Evolutionary conservation across 768 basidiomycete species (phyloP).

Genomic region (Lentinula boryana): DNA sequence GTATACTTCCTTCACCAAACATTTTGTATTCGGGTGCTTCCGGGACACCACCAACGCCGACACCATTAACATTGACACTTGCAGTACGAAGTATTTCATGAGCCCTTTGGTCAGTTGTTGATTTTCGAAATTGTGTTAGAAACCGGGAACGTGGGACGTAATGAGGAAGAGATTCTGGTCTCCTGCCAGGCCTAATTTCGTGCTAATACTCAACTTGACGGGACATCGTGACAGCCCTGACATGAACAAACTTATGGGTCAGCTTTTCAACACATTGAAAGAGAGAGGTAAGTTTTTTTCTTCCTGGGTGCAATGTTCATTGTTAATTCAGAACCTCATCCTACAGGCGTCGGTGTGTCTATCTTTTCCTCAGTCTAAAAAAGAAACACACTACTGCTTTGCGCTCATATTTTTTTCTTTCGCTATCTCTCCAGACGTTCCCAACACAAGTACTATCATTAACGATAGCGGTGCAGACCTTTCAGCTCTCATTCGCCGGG

Average conservation of each 20-base stretch:
- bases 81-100: neutral
- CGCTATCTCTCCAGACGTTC: neutral
- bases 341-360: neutral
- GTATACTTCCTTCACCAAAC: constrained; percentile 24
- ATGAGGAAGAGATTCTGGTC: constrained; percentile 17
- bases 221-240: neutral
- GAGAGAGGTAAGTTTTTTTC: constrained; percentile 16
- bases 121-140: constrained; percentile 1
- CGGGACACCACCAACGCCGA: neutral
- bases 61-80: neutral
- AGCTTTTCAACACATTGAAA: constrained; percentile 17
- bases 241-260: constrained; percentile 15
- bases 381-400: too few species aligned
- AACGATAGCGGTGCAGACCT: neutral
- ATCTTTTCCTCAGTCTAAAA: neutral
- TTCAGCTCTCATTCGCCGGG: neutral
- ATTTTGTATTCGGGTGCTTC: constrained; percentile 21
- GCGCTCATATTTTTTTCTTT: neutral
- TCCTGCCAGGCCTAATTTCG: constrained; percentile 7
- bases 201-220: constrained; percentile 22
- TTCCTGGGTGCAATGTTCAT: neutral
- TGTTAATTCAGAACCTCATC: neutral
- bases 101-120: neutral
- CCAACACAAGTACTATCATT: neutral
- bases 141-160: constrained; percentile 25